These are phyloP conservation scores for Xerocomus minutiporus DNA, from an alignment of 1,284 basidiomycete genomes.

Conservation along the genomic window DNA sequence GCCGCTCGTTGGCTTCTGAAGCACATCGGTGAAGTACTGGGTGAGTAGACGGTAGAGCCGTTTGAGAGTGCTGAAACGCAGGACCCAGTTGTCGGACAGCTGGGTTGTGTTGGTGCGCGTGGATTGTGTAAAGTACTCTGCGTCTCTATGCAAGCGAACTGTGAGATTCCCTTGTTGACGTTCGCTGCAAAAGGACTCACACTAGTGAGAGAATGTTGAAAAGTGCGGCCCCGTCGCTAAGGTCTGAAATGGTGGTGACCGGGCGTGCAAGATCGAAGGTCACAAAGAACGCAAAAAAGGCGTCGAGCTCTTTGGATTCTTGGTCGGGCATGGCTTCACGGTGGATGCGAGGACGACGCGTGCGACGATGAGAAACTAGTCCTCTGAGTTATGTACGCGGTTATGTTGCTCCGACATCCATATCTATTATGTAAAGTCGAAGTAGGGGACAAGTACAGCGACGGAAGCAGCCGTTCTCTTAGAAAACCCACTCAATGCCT, in stretches of 20 bases:
- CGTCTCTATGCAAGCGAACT: conserved; percentile 53
- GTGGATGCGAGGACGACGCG: neutral
- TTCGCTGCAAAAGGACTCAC: conserved; percentile 42
- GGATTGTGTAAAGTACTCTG: conserved; percentile 69
- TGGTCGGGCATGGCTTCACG: conserved; percentile 37
- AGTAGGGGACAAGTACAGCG: neutral
- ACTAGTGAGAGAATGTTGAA: conserved; percentile 69
- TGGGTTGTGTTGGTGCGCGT: conserved; percentile 52
- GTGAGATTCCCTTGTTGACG: conserved; percentile 10
- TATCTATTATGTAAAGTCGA: conserved; percentile 26
- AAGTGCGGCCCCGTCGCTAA: conserved; percentile 69
- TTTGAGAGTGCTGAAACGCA: conserved; percentile 81
- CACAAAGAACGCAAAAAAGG: conserved; percentile 73
- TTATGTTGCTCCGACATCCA: neutral
- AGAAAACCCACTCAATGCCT: conserved; percentile 13
- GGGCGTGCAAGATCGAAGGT: conserved; percentile 66
- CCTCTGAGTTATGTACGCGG: neutral
- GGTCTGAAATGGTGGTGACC: conserved; percentile 58
- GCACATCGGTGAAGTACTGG: conserved; percentile 78
- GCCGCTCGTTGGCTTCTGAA: conserved; percentile 67
- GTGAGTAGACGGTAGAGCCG: conserved; percentile 83
- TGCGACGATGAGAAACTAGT: conserved; percentile 2
- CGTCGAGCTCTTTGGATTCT: conserved; percentile 63
- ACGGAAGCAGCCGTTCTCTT: too few species aligned
- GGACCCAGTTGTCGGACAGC: conserved; percentile 81